Percentiles rank a stretch among this genome's conserved stretches.
Conservation (phyloP, 345 rosid genomes). For the Citrus reticulata region DNA sequence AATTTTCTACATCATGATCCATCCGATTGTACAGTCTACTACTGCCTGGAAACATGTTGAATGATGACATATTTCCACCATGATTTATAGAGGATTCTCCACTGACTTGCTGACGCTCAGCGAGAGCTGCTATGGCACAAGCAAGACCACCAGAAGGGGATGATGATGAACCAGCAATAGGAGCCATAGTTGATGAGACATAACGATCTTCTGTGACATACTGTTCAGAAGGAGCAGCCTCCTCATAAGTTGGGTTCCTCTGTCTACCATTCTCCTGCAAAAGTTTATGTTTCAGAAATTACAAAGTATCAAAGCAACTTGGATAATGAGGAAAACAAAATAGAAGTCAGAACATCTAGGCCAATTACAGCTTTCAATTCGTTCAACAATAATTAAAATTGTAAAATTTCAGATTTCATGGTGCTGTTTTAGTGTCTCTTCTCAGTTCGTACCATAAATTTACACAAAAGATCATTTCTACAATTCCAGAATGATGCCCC, state of each 20-base stretch:
- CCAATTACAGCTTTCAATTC: neutral
- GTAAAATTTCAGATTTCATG: neutral
- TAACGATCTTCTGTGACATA: slow-evolving; percentile 41
- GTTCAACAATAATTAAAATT: neutral
- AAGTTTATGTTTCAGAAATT: slow-evolving; percentile 5
- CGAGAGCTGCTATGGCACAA: slow-evolving; percentile 83
- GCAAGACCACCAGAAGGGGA: slow-evolving; percentile 85
- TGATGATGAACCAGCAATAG: slow-evolving; percentile 48
- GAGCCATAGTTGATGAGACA: slow-evolving; percentile 36
- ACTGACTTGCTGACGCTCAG: slow-evolving; percentile 74
- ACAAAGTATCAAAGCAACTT: neutral
- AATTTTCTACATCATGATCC: slow-evolving; percentile 42
- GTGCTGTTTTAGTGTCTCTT: neutral
- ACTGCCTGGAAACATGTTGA: slow-evolving; percentile 47
- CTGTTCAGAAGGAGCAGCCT: slow-evolving; percentile 44
- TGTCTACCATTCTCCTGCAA: slow-evolving; percentile 66
- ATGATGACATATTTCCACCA: slow-evolving; percentile 35
- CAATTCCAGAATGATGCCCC: neutral
- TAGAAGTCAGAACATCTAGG: neutral
- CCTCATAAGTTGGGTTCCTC: slow-evolving; percentile 40
- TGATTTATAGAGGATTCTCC: slow-evolving; percentile 52
- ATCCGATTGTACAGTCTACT: slow-evolving; percentile 42
- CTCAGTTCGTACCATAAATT: neutral
- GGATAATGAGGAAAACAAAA: neutral
- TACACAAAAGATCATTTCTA: neutral